phyloP scores from a whole-genome alignment of 768 basidiomycete species.

The Russula griseocarnosa region DNA sequence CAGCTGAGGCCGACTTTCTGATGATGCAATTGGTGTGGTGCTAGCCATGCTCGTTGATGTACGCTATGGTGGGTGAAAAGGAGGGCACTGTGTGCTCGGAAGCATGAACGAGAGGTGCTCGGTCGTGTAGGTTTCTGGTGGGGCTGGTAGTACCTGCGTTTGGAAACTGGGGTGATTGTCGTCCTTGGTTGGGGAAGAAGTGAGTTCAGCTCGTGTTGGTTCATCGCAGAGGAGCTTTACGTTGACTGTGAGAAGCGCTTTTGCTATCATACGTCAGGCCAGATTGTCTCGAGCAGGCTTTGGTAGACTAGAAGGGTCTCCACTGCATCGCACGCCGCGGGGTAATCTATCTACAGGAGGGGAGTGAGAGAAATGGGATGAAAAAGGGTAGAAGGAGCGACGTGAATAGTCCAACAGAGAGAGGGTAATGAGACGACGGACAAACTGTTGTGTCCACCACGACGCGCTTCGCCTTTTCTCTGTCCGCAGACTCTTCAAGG shows the following conservation, averaged over 20 bases:
- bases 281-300: constrained; percentile 63
- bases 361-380: background rate
- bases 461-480: constrained; percentile 75
- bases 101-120: constrained; percentile 87
- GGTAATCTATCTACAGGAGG: constrained; percentile 72
- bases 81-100: constrained; percentile 74
- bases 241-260: constrained; percentile 58
- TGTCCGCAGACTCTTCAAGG: constrained; percentile 76
- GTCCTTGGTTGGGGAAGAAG: constrained; percentile 33
- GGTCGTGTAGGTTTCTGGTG: constrained; percentile 66
- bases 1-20: constrained; percentile 67
- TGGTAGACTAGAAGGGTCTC: constrained; percentile 88
- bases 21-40: constrained; percentile 95
- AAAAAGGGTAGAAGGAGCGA: too few relatives aligned
- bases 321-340: constrained; percentile 90
- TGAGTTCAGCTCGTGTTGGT: constrained; percentile 54
- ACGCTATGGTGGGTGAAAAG: constrained; percentile 68
- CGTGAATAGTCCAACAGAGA: background rate
- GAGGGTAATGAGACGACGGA: background rate
- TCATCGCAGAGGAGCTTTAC: constrained; percentile 82
- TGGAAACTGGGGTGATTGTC: constrained; percentile 35
- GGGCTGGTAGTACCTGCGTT: constrained; percentile 50
- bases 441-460: constrained; percentile 87
- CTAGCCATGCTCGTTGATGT: constrained; percentile 90
- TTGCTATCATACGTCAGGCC: constrained; percentile 80